Percentiles rank a stretch among this genome's conserved stretches.
These are phyloP conservation scores for Leccinum solheimii DNA, from an alignment of 1,284 basidiomycete species.

Conservation along the genomic window DNA sequence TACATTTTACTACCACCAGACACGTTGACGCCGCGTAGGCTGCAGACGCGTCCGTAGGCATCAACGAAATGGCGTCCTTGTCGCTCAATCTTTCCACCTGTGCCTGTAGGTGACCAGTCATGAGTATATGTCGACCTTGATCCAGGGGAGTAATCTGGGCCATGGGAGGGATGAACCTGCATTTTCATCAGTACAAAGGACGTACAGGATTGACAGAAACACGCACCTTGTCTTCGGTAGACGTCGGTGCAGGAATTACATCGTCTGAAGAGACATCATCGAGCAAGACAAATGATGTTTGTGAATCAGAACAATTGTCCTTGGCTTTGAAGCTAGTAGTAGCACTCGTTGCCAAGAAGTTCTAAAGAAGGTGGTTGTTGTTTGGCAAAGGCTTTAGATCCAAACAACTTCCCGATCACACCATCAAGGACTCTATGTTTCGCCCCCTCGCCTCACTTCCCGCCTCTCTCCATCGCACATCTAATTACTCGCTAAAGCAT, in stretches of 20 bases:
- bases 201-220: not conserved
- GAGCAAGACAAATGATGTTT: constrained; percentile 32
- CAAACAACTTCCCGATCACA: constrained; percentile 25
- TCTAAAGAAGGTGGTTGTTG: not conserved
- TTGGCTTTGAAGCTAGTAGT: constrained; percentile 4
- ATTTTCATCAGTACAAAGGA: constrained; percentile 6
- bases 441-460: not conserved
- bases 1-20: constrained; percentile 83
- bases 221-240: constrained; percentile 7
- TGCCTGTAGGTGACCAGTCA: constrained; percentile 65
- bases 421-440: constrained; percentile 13
- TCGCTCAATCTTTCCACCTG: constrained; percentile 54
- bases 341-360: not conserved
- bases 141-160: constrained; percentile 46
- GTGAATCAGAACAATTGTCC: constrained; percentile 27
- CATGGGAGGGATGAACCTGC: constrained; percentile 45
- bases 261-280: constrained; percentile 6
- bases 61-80: constrained; percentile 80
- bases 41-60: constrained; percentile 71
- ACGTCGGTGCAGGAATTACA: not conserved
- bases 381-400: constrained; percentile 34
- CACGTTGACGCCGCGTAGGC: constrained; percentile 79
- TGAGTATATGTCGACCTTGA: constrained; percentile 60
- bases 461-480: not conserved
- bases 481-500: not conserved